phyloP scores from a whole-genome alignment of 2,329 filamentous ascomycete species.

The Gnomoniopsis sp. region DNA sequence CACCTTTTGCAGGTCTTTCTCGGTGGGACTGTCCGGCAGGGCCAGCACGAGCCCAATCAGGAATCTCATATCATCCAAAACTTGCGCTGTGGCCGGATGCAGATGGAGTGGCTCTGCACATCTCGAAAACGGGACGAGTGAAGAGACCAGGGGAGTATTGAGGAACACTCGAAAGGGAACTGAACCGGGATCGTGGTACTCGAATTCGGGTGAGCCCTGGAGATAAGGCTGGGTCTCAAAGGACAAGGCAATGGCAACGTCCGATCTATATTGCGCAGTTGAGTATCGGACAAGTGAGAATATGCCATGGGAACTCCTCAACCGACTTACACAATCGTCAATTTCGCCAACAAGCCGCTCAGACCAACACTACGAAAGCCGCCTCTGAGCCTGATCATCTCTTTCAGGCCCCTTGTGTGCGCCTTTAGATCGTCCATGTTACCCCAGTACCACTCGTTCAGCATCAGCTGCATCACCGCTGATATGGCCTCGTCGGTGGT shows the following conservation, averaged over 20 bases:
- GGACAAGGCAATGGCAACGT: conserved; percentile 45
- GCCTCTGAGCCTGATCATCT: conserved; percentile 46
- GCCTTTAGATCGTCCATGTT: conserved; percentile 40
- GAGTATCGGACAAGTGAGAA: not conserved
- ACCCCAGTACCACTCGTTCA: conserved; percentile 55
- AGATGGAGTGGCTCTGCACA: conserved; percentile 39
- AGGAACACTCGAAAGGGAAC: conserved; percentile 40
- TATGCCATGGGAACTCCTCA: not conserved
- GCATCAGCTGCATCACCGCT: conserved; percentile 44
- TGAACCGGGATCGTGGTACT: conserved; percentile 34
- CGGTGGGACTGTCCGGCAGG: conserved; percentile 32
- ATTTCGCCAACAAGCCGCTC: conserved; percentile 44
- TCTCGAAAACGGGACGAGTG: conserved; percentile 39
- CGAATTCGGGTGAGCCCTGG: conserved; percentile 37
- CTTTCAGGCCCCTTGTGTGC: conserved; percentile 44
- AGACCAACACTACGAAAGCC: conserved; percentile 43
- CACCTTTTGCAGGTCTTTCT: conserved; percentile 36
- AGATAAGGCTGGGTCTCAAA: conserved; percentile 43
- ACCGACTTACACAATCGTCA: conserved; percentile 42
- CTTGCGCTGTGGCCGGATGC: conserved; percentile 42
- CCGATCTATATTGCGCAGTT: conserved; percentile 33
- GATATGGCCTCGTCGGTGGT: conserved; percentile 44
- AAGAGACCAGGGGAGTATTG: conserved; percentile 45
- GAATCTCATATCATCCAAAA: conserved; percentile 50
- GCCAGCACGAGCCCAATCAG: conserved; percentile 41